Conservation (phyloP, 192 early-diverging fungal species). For the Coemansia sp. region DNA sequence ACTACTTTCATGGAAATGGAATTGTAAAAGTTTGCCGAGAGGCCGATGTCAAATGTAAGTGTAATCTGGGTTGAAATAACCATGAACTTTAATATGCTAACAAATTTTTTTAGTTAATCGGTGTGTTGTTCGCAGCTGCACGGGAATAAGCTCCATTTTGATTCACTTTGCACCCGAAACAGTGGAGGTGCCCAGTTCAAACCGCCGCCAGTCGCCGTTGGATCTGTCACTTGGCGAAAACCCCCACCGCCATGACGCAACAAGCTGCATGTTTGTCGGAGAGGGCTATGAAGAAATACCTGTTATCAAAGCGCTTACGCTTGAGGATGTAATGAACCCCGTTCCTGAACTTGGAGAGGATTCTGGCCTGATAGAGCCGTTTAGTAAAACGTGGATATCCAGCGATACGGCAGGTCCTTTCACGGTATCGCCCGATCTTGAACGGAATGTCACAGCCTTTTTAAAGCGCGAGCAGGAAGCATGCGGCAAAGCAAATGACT, state of each 20-base stretch:
- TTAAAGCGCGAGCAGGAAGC: constrained; percentile 1
- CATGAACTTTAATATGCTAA: not conserved
- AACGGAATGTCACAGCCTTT: constrained; percentile 6
- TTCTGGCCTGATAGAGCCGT: constrained; percentile 1
- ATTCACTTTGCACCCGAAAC: constrained; percentile 26
- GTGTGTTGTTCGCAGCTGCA: constrained; percentile 21
- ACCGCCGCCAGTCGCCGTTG: not conserved
- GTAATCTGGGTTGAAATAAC: not conserved
- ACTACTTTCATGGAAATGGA: constrained; percentile 35
- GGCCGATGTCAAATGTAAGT: constrained; percentile 26
- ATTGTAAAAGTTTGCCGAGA: constrained; percentile 27
- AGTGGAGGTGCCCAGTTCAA: not conserved
- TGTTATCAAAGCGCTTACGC: constrained; percentile 20
- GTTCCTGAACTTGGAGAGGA: constrained; percentile 1
- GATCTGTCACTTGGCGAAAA: too few species aligned
- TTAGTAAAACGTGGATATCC: not conserved
- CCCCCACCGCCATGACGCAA: not conserved
- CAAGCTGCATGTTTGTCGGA: not conserved
- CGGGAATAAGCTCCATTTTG: constrained; percentile 14
- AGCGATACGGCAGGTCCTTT: not conserved
- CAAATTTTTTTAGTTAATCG: constrained; percentile 1
- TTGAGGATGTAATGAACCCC: not conserved
- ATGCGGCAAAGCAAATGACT: not conserved
- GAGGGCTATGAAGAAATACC: constrained; percentile 3
- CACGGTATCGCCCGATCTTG: not conserved